phyloP scores from a whole-genome alignment of 768 basidiomycete species.

The Lyophyllum decastes region DNA sequence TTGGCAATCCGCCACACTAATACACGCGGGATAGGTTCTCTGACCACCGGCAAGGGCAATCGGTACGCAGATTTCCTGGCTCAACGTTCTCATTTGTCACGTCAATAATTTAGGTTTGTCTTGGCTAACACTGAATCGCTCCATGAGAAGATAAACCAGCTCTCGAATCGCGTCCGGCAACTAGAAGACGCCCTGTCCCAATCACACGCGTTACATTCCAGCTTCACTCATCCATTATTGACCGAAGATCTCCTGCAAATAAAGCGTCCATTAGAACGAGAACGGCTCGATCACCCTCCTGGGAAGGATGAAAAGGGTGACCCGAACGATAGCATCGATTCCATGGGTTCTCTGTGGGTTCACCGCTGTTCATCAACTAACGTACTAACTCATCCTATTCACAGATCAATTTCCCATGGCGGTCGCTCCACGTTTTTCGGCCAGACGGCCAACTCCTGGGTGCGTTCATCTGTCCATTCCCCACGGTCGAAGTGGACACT shows the following conservation, averaged over 20 bases:
- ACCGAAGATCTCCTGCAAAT: conserved; percentile 62
- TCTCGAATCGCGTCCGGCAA: conserved; percentile 62
- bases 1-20: conserved; percentile 13
- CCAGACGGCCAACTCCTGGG: conserved; percentile 68
- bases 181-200: conserved; percentile 68
- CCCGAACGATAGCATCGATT: conserved; percentile 56
- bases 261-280: conserved; percentile 68
- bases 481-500: conserved; percentile 15
- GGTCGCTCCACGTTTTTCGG: conserved; percentile 70
- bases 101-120: conserved; percentile 49
- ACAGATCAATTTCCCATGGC: conserved; percentile 60
- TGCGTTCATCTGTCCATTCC: conserved; percentile 24
- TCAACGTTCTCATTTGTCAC: conserved; percentile 4
- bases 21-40: conserved; percentile 45
- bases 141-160: conserved; percentile 65
- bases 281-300: conserved; percentile 41
- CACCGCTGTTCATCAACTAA: conserved; percentile 15
- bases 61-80: conserved; percentile 38
- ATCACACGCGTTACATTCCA: conserved; percentile 48
- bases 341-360: conserved; percentile 63
- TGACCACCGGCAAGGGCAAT: conserved; percentile 76
- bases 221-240: conserved; percentile 58
- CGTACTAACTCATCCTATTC: conserved; percentile 12
- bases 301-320: conserved; percentile 47
- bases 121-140: conserved; percentile 70